Conservation (phyloP, 495 filamentous ascomycete species). For the Hypoxylon lienhwacheense region DNA sequence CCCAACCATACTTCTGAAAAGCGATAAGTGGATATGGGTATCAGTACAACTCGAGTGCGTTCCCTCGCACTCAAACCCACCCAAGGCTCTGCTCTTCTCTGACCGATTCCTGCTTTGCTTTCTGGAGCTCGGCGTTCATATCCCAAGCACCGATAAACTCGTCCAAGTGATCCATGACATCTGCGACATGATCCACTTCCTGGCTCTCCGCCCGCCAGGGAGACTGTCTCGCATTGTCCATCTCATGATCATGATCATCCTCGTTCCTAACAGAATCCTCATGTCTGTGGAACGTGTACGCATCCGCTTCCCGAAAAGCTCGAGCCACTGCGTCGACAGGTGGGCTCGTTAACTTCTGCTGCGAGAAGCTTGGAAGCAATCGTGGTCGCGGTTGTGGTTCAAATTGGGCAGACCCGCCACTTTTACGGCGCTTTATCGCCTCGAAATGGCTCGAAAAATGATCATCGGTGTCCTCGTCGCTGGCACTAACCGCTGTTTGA, state of each 20-base stretch:
- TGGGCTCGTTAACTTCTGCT: slow-evolving; percentile 44
- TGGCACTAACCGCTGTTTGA: slow-evolving; percentile 3
- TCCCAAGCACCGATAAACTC: slow-evolving; percentile 49
- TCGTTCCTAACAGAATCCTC: neutral
- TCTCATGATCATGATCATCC: slow-evolving; percentile 10
- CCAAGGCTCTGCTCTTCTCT: no score
- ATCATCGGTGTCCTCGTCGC: slow-evolving; percentile 23
- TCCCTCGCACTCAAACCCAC: no score
- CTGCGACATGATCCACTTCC: slow-evolving; percentile 45
- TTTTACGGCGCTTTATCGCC: slow-evolving; percentile 35
- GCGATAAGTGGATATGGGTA: slow-evolving; percentile 9
- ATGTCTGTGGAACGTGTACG: slow-evolving; percentile 1
- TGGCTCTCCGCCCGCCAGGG: slow-evolving; percentile 32
- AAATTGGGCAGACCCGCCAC: slow-evolving; percentile 2
- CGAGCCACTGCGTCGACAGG: slow-evolving; percentile 45
- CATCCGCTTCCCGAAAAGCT: slow-evolving; percentile 41
- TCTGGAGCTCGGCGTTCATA: slow-evolving; percentile 43
- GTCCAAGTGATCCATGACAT: slow-evolving; percentile 46
- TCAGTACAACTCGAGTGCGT: slow-evolving; percentile 5
- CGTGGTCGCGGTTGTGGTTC: slow-evolving; percentile 15
- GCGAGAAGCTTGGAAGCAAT: slow-evolving; percentile 47
- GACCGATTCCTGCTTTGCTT: slow-evolving; percentile 23
- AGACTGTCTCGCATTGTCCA: slow-evolving; percentile 15
- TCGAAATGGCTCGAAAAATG: slow-evolving; percentile 44
- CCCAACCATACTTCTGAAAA: slow-evolving; percentile 17